These are phyloP conservation scores for Trichoderma sp. DNA, from an alignment of 2,329 filamentous ascomycete genomes.

Conservation along the genomic window DNA sequence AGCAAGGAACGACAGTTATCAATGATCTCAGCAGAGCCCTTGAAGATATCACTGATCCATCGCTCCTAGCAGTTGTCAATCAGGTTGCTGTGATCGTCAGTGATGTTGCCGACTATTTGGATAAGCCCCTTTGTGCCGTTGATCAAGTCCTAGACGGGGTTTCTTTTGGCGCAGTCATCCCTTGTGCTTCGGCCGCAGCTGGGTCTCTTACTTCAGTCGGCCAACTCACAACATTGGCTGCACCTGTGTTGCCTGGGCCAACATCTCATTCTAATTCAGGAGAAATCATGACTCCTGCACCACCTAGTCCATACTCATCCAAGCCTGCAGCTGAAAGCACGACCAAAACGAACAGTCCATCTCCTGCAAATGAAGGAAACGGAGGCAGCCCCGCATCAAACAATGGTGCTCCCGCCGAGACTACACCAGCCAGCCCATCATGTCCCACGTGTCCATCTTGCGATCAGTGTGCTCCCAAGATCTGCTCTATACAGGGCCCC, in stretches of 20 bases:
- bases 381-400: neutral
- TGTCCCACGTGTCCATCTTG: conserved; percentile 25
- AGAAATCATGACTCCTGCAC: neutral
- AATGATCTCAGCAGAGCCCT: conserved; percentile 22
- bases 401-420: neutral
- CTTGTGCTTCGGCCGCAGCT: conserved; percentile 20
- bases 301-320: conserved; percentile 6
- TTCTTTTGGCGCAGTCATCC: conserved; percentile 21
- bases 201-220: neutral
- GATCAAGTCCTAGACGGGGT: conserved; percentile 17
- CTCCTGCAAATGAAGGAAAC: neutral
- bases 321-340: neutral
- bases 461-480: conserved; percentile 11
- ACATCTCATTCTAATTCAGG: neutral
- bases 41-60: conserved; percentile 7
- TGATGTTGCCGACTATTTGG: conserved; percentile 21
- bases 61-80: conserved; percentile 24
- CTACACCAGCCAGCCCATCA: neutral
- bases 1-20: conserved; percentile 24
- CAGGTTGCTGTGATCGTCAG: conserved; percentile 25
- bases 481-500: neutral
- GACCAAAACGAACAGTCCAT: neutral
- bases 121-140: conserved; percentile 24
- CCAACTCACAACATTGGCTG: neutral
- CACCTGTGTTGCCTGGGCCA: neutral